Conservation (phyloP, 1,284 basidiomycete genomes). For the Apiotrichum porosum region DNA sequence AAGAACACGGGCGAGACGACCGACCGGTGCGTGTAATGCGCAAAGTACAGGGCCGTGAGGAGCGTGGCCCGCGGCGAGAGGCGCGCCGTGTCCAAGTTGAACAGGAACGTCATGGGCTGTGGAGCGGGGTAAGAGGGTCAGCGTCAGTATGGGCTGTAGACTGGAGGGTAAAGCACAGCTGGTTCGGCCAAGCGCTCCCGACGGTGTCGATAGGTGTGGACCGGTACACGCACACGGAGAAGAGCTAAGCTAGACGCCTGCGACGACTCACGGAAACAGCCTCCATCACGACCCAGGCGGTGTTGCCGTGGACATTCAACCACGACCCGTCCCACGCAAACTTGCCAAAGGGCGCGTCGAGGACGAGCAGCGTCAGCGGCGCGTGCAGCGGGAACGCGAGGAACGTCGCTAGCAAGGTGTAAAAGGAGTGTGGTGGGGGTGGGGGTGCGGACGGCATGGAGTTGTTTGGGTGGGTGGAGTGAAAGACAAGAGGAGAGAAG, state of each 20-base stretch:
- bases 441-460: too few species aligned
- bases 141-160: too few species aligned
- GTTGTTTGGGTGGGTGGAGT: too few species aligned
- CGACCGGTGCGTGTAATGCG: slow-evolving; percentile 80
- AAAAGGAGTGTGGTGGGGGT: slow-evolving; percentile 16
- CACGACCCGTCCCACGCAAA: slow-evolving; percentile 56
- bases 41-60: slow-evolving; percentile 55
- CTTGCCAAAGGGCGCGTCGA: slow-evolving; percentile 70
- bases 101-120: slow-evolving; percentile 52
- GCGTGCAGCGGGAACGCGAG: slow-evolving; percentile 49
- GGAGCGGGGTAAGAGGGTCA: too few species aligned
- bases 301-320: slow-evolving; percentile 54
- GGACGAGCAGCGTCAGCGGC: slow-evolving; percentile 48
- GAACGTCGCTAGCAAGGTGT: slow-evolving; percentile 35
- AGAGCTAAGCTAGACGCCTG: too few species aligned
- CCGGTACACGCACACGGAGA: too few species aligned
- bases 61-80: neutral
- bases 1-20: slow-evolving; percentile 70
- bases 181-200: too few species aligned
- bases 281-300: slow-evolving; percentile 81
- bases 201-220: too few species aligned
- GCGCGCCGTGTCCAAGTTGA: slow-evolving; percentile 16
- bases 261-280: slow-evolving; percentile 67
- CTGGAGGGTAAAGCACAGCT: too few species aligned
- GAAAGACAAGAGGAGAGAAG: too few species aligned